Evolutionary conservation across 2,329 filamentous ascomycete species (phyloP), one percentile per base, ranked within the genome.

Genomic region (Talaromyces sp.): DNA sequence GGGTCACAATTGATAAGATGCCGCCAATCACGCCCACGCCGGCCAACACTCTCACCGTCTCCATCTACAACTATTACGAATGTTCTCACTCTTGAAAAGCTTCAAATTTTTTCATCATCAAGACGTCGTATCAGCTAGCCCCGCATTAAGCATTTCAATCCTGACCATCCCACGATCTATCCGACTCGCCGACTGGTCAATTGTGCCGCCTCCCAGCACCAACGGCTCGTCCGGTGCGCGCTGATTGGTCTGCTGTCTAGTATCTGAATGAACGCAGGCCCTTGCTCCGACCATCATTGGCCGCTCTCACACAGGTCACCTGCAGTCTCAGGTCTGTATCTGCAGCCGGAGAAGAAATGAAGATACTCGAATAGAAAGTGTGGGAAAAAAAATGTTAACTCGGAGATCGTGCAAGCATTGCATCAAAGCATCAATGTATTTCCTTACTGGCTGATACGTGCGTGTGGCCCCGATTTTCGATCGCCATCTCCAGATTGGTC

Each of bases 201-300:
- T 60, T 60, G 56, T 59, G 37, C 56, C 56, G 37, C 39, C 56
- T 43, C 37, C n/a, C 9, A 56, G 56, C 41, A 60, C 57, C 57
- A 60, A 45, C 57, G 39, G 31, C 25, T 45, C 17, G 37, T 17
- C 25, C 39, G n/a, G 39, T 13, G 9, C 25, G 31, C 31, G 11
- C 33, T 56, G 52, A 56, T 56, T 59, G 56, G 56, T 57, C 3
- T 25, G 13, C 15, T n/a, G 54, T 17, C 54, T 17, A 57, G 39
- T 13, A 43, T 39, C 25, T 58, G 19, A 41, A 43, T 59, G 37
- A 41, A 45, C 25, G 56, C 39, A 59, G 37, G 56, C 37, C 35
- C 56, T 58, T 43, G 56, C 56, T 17, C 27, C 37, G 56, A 27
- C 19, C 56, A 45, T 59, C 39, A 59, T 59, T 59, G 56, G 56